Evolutionary conservation across 305 asterid species (phyloP), one percentile per base, ranked within the genome.

Genomic region (Striga hermonthica): DNA sequence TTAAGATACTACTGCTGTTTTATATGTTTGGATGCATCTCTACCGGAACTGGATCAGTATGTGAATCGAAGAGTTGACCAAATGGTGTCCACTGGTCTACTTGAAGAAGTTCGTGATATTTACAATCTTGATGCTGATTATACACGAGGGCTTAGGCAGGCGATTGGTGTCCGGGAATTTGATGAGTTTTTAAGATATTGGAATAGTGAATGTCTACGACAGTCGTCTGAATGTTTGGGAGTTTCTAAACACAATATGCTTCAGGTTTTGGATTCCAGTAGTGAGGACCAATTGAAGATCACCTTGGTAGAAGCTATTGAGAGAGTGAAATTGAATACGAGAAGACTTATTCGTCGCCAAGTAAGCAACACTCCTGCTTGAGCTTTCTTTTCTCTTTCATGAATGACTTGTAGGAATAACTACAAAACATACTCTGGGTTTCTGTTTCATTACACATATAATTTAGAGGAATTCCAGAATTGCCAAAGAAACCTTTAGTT

Each of bases 121-220:
- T 82, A 82, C 85, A 76, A 74, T 70, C 61, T 64, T 35, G 73
- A 86, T 81, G 90, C 95, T 50, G 89, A 85, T 81, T 90, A 83
- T 73, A 86, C 97, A 37, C 87, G 86, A 74, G 97, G 97, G 15
- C 73, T 93, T 64, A 77, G 84, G 73, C 99, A 93, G 71, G 96
- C 99, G 64, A 93, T 93, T 65, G 97, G 99, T 62, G 97, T 90
- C 15, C 75, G 93, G 13, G 99, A 93, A 81, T 93, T 88, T 49
- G 94, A 81, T 49, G 80, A 80, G 72, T 84, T 86, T 78, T 74
- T 93, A 9, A 79, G 61, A 65, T 70, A 53, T 75, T 78, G 73
- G 75, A 75, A 65, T 38, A 44, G 68, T 54, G 83, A 80, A 65
- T 7, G 55, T 64, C 74, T 22, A 22, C 31, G 63, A 37, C 56